Evolutionary conservation across 1,284 basidiomycete genomes (phyloP).

Genomic region (Melampsora larici-populina): DNA sequence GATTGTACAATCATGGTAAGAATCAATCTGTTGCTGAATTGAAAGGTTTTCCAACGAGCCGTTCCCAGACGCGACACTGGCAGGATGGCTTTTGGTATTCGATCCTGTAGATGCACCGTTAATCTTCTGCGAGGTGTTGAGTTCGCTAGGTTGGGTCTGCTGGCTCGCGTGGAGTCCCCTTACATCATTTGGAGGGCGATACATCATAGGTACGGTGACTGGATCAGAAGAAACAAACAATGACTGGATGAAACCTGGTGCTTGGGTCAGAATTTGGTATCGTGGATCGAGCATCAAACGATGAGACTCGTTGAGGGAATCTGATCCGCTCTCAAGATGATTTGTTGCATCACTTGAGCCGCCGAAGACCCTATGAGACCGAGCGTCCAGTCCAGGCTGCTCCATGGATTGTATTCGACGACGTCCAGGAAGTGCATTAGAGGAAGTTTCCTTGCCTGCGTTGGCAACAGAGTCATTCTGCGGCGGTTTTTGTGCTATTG

Average conservation of each 20-base stretch:
- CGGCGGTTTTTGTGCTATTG: neutral
- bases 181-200: neutral
- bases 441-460: too few relatives aligned
- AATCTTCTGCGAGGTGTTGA: neutral
- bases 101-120: neutral
- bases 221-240: slow-evolving; percentile 7
- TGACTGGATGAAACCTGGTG: slow-evolving; percentile 7
- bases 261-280: slow-evolving; percentile 19
- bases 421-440: too few relatives aligned
- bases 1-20: neutral
- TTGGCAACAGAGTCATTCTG: neutral
- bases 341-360: neutral
- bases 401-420: too few relatives aligned
- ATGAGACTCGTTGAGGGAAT: neutral
- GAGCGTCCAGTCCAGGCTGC: too few relatives aligned
- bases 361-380: too few relatives aligned
- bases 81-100: neutral
- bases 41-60: neutral
- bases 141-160: too few relatives aligned
- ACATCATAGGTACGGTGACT: neutral
- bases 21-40: neutral
- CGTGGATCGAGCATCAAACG: neutral
- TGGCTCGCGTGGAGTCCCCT: too few relatives aligned
- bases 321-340: neutral
- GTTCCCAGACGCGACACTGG: neutral